Base-by-base conservation (phyloP, 2,329 filamentous ascomycete species). In the Raffaelea ambrosiae region DNA sequence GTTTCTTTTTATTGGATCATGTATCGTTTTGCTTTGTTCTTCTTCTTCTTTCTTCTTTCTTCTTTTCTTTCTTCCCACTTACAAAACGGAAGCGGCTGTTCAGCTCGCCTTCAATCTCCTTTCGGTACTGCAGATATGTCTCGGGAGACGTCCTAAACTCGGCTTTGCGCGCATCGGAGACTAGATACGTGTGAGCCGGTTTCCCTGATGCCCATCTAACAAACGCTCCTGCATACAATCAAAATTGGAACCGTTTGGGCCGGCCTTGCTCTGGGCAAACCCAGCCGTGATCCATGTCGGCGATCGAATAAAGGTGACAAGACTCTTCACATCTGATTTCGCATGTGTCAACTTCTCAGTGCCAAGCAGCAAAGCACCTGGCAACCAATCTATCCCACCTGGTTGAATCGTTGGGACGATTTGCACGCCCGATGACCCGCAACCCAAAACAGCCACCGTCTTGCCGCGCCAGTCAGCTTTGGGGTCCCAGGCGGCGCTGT, bases 101-200 rank as follows among this genome's bases (percentile, higher is more conserved):
- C 7, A 48, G 46, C 19, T 42, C 44, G n/a, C 9, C 49, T 48
- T 73, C 70, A 21, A 74, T 67, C 16, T 59, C 58, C 50, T 69
- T 73, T 36, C 71, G 64, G 52, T 72, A 68, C 5, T 61, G 56
- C 23, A 65, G 59, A 46, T 66, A 64, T 18, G 58, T 60, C 14
- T 61, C 57, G 0, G 68, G 65, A 48, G 72, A 54, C 1, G 53
- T 53, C 10, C 57, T 56, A 23, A 72, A 64, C 35, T 63, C 56
- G 44, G 63, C 51, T 11, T 59, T 62, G 48, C 68, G 64, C 52
- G 70, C 26, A 29, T 29, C 26, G 13, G 26, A 29, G 26, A 29
- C 26, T 29, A 13, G 26, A 7, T 29, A 7, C 65, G 2, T 58
- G 52, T 0, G 65, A 56, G 54, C 69, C 67, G 69, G 14, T 31